Evolutionary conservation across 2,329 filamentous ascomycete genomes (phyloP).

Genomic region (Colletotrichum chrysophilum): DNA sequence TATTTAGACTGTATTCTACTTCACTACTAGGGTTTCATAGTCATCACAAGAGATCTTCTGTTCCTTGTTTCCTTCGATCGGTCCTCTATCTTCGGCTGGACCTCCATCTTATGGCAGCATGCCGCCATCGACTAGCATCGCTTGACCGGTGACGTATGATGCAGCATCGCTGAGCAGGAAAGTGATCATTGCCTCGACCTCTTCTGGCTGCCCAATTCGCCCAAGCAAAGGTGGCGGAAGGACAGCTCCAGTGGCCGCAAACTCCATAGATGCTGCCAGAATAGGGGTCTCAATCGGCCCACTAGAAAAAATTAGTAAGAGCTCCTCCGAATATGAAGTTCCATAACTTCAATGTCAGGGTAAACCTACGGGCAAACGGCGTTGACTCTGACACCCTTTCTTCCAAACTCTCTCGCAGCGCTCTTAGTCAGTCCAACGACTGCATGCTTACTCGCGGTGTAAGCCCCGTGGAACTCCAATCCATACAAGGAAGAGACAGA

Average conservation of each 20-base stretch:
- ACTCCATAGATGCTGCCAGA: not conserved
- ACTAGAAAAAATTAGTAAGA: not conserved
- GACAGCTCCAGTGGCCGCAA: slow-evolving; percentile 10
- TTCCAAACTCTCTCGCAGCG: slow-evolving; percentile 33
- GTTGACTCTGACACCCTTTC: slow-evolving; percentile 28
- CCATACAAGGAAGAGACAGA: slow-evolving; percentile 46
- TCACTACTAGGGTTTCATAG: not conserved
- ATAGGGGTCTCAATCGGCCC: slow-evolving; percentile 19
- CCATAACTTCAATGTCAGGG: rapidly evolving
- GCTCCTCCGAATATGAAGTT: not conserved
- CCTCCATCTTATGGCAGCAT: not conserved
- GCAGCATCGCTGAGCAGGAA: slow-evolving; percentile 33
- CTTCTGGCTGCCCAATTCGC: slow-evolving; percentile 29
- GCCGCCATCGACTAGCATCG: slow-evolving; percentile 31
- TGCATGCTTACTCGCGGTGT: slow-evolving; percentile 35
- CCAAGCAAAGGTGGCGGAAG: slow-evolving; percentile 15
- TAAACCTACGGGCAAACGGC: slow-evolving; percentile 30
- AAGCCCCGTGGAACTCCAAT: slow-evolving; percentile 32
- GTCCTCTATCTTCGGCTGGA: not conserved
- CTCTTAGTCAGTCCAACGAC: slow-evolving; percentile 33
- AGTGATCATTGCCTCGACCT: slow-evolving; percentile 30
- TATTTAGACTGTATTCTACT: not conserved
- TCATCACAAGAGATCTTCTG: not conserved
- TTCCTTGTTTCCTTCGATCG: rapidly evolving
- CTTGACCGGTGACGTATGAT: slow-evolving; percentile 30